These are phyloP conservation scores for Sesbania bispinosa DNA, from an alignment of 306 rosid species.

Conservation along the genomic window DNA sequence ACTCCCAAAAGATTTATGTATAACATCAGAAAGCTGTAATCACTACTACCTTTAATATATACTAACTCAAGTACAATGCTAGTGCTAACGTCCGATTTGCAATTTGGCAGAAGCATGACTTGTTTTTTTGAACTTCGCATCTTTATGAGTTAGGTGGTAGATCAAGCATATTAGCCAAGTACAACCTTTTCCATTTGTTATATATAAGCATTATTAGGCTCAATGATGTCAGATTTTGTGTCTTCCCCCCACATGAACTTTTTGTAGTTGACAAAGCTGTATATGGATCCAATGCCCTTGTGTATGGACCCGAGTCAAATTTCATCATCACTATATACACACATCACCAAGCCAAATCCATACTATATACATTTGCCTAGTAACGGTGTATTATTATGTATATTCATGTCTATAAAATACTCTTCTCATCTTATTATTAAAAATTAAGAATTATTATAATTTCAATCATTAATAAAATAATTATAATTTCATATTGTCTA, in stretches of 20 bases:
- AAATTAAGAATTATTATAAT: no score
- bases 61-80: not conserved
- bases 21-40: not conserved
- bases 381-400: no score
- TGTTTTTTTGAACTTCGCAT: not conserved
- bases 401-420: no score
- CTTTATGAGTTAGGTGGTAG: not conserved
- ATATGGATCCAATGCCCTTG: not conserved
- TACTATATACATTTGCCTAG: no score
- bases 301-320: not conserved
- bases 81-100: conserved; percentile 7
- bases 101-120: not conserved
- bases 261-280: not conserved
- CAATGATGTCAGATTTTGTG: not conserved
- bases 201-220: not conserved
- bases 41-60: not conserved
- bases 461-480: no score
- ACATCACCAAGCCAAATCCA: not conserved
- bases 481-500: no score
- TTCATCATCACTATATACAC: not conserved
- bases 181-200: not conserved
- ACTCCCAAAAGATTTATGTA: not conserved
- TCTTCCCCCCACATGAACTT: not conserved
- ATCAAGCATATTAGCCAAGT: not conserved
- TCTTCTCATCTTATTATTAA: no score